A percentile compares a stretch with the other conserved stretches of the same genome.
Conservation (phyloP, 2,329 filamentous ascomycete species). For the Penicillium sp. region DNA sequence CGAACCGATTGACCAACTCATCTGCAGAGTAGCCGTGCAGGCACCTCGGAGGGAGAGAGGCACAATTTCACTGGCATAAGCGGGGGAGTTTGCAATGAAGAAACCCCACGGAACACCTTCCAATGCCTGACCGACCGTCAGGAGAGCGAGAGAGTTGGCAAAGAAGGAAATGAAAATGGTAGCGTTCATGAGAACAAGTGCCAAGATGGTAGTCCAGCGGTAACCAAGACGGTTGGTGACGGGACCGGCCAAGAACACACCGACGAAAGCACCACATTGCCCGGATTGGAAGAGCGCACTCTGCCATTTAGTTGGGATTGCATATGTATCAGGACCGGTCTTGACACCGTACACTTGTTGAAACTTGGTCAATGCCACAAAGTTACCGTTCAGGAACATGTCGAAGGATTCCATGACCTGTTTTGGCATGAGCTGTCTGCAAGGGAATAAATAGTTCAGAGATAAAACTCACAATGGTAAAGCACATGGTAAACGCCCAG, state of each 20-base stretch:
- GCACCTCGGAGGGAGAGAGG: slow-evolving; percentile 27
- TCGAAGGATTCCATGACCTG: background rate
- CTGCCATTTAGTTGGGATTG: slow-evolving; percentile 50
- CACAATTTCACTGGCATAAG: slow-evolving; percentile 30
- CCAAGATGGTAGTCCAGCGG: slow-evolving; percentile 57
- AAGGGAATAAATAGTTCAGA: slow-evolving; percentile 13
- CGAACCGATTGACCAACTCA: slow-evolving; percentile 31
- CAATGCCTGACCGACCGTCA: slow-evolving; percentile 33
- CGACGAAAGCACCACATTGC: slow-evolving; percentile 59
- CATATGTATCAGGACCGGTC: slow-evolving; percentile 6
- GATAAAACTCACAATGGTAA: slow-evolving; percentile 40
- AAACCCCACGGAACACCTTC: slow-evolving; percentile 33
- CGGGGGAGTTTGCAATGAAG: slow-evolving; percentile 31
- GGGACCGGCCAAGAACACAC: slow-evolving; percentile 60
- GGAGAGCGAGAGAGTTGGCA: slow-evolving; percentile 45
- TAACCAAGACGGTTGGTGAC: slow-evolving; percentile 60
- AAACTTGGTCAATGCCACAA: slow-evolving; percentile 25
- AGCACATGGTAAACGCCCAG: slow-evolving; percentile 53
- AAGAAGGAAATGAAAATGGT: slow-evolving; percentile 63
- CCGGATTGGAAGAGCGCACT: slow-evolving; percentile 56
- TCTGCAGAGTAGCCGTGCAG: slow-evolving; percentile 28
- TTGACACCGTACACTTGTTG: slow-evolving; percentile 39
- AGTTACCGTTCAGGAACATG: background rate
- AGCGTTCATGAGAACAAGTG: slow-evolving; percentile 56
- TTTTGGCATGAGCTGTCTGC: background rate